Base-by-base conservation (phyloP, 2,329 filamentous ascomycete genomes). In the Colletotrichum lupini region DNA sequence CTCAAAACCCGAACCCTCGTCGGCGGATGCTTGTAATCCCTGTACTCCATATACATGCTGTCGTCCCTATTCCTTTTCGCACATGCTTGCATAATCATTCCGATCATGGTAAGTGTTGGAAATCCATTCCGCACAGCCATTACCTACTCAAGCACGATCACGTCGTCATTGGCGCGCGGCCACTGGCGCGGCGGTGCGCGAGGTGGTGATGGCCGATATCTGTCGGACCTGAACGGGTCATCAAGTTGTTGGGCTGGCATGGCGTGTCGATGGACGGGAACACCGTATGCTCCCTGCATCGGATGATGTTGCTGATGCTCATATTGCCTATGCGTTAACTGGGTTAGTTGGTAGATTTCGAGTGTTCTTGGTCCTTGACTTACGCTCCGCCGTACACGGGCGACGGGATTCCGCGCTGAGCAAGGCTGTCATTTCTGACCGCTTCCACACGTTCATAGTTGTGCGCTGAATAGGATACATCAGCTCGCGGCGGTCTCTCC, bases 71-170 rank as follows among this genome's bases (percentile, higher is more conserved):
- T 57, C 22, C 26, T 30, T n/a, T 16, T 32, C 53, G 32, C 35
- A 14, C 46, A 37, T 35, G 30, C 19, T 46, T 14, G 11, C 28
- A 9, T 46, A 22, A 12, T 7, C 52, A 30, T 65, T 11, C 24
- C 32, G 16, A 7, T 5, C 30, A 65, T 30, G 14, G 24, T 56
- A 24, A 42, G 42, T 63, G 22, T 16, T 61, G 28, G 19, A 55
- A 53, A 19, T 7, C 11, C 26, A n/a, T 35, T 14, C 22, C 35
- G 5, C 49, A 14, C 37, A 16, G 26, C 30, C 37, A 16, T 35
- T 14, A 26, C 28, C 80, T 66, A 81, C 55, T 81, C 80, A 52
- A 81, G 78, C 52, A 81, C 79, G 73, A 81, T 80, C 52, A 81
- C 76, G 49, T 81, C 74, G 35, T 79, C 80, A 12, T 75, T 75